phyloP scores from a whole-genome alignment of 2,329 filamentous ascomycete species.

The Calonectria montana region DNA sequence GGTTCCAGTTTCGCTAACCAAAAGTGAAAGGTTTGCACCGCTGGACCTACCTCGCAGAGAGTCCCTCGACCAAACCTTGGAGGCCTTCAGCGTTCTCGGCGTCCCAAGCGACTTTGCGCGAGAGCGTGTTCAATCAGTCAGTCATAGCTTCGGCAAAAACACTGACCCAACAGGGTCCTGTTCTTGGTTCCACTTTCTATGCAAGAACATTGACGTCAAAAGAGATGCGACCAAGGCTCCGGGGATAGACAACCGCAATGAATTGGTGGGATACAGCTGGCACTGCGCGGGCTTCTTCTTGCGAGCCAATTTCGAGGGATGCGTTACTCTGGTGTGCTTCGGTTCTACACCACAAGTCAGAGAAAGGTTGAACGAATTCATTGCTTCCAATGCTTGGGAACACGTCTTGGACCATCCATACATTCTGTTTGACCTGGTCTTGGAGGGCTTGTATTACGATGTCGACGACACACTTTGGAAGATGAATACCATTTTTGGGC shows the following conservation, averaged over 20 bases:
- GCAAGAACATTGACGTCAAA: constrained; percentile 46
- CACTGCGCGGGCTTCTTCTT: constrained; percentile 44
- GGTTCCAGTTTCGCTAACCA: constrained; percentile 3
- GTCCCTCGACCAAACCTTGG: constrained; percentile 36
- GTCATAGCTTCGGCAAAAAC: constrained; percentile 48
- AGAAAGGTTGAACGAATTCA: constrained; percentile 38
- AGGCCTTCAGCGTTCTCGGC: constrained; percentile 44
- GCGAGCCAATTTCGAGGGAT: constrained; percentile 29
- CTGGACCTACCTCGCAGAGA: constrained; percentile 40
- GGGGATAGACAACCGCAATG: constrained; percentile 41
- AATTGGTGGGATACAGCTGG: constrained; percentile 41
- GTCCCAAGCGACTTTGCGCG: constrained; percentile 46
- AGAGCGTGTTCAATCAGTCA: constrained; percentile 46
- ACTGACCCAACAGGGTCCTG: constrained; percentile 39
- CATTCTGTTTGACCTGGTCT: constrained; percentile 44
- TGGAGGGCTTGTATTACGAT: constrained; percentile 43
- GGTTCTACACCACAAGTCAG: constrained; percentile 36
- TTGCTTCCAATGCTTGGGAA: constrained; percentile 38
- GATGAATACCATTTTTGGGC: constrained; percentile 45
- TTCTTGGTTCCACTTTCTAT: constrained; percentile 51
- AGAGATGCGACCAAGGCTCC: constrained; percentile 29
- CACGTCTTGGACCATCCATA: constrained; percentile 39
- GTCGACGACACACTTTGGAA: constrained; percentile 45
- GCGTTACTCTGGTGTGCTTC: constrained; percentile 41
- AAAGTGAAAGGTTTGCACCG: constrained; percentile 42